phyloP scores from a whole-genome alignment of 495 filamentous ascomycete genomes.

The Aspergillus sclerotiicarbonarius region DNA sequence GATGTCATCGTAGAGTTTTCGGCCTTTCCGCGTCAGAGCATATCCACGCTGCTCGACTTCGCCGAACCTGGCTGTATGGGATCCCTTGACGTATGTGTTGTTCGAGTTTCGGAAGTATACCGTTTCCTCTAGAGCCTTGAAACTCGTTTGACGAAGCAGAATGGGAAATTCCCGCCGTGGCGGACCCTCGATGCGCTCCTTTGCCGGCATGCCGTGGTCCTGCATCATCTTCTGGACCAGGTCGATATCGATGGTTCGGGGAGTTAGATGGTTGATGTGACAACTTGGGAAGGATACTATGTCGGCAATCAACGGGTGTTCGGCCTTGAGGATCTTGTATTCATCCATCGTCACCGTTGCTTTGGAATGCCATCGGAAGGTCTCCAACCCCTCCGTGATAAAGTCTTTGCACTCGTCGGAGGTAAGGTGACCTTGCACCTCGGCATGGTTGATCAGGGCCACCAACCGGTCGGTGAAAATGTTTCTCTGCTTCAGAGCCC shows the following conservation, averaged over 20 bases:
- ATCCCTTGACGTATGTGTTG: conserved; percentile 24
- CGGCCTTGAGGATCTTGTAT: conserved; percentile 33
- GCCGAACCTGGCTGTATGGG: conserved; percentile 44
- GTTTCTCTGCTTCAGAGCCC: conserved; percentile 28
- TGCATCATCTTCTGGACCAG: conserved; percentile 36
- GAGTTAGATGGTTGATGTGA: conserved; percentile 48
- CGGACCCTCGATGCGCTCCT: conserved; percentile 43
- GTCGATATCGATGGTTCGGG: conserved; percentile 44
- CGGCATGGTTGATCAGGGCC: conserved; percentile 23
- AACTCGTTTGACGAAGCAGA: conserved; percentile 43
- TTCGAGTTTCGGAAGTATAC: conserved; percentile 28
- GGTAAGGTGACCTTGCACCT: conserved; percentile 22
- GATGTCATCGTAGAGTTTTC: conserved; percentile 38
- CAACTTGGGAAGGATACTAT: conserved; percentile 39
- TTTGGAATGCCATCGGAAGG: conserved; percentile 40
- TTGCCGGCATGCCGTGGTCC: conserved; percentile 31
- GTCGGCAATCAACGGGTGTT: conserved; percentile 43
- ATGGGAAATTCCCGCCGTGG: conserved; percentile 35
- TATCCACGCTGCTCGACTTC: conserved; percentile 45
- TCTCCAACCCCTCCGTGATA: conserved; percentile 33
- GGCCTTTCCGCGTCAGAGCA: conserved; percentile 37
- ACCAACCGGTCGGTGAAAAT: conserved; percentile 37
- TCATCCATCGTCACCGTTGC: conserved; percentile 36
- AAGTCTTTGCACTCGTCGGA: conserved; percentile 26
- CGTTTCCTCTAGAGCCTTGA: conserved; percentile 39